Evolutionary conservation across 192 early-diverging fungal species (phyloP), one percentile per base, ranked within the genome.

Genomic region (Backusella circina): DNA sequence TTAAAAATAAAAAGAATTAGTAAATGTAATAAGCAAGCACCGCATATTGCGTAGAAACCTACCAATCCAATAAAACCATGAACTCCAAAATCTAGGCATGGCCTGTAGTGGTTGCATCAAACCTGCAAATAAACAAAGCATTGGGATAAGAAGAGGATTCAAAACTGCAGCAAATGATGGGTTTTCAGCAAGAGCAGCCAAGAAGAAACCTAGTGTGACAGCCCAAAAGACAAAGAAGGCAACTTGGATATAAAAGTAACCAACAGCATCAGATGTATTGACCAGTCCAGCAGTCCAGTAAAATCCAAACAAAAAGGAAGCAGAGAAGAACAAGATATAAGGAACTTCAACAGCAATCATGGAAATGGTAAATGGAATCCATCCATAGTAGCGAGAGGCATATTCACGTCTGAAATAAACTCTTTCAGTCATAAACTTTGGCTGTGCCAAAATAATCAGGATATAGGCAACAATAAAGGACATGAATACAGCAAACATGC

Each of bases 201-300:
- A 86, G 33, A 87, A 84, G 71, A 91, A 91, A 33, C 92, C 92
- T 32, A 95, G 77, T 2, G 86, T 86, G 1, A 93, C 77, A 30
- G 89, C 84, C 77, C 91, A 95, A 15, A 92, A 76, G 33, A 87
- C 85, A 71, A 91, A 85, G 39, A 88, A 33, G n/a, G 86, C 76
- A 61, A 90, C 84, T 32, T 88, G 75, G 30, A 92, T 33, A 77
- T 90, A 95, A 64, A 93, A 92, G 75, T 86, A 93, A 30, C 88
- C 86, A 12, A 81, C 86, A 51, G 88, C 82, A 36, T 84, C 80
- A 12, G 88, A 75, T 2, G 74, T 75, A 5, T 72, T 74, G 47
- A 86, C 87, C 28, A 95, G 83, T 0, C 91, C 91, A 37, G 88
- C 86, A 18, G 89, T 85, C 89, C 90, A 95, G 83, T 95, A 95